Conservation (phyloP, 768 basidiomycete species). For the Leccinum boreale region DNA sequence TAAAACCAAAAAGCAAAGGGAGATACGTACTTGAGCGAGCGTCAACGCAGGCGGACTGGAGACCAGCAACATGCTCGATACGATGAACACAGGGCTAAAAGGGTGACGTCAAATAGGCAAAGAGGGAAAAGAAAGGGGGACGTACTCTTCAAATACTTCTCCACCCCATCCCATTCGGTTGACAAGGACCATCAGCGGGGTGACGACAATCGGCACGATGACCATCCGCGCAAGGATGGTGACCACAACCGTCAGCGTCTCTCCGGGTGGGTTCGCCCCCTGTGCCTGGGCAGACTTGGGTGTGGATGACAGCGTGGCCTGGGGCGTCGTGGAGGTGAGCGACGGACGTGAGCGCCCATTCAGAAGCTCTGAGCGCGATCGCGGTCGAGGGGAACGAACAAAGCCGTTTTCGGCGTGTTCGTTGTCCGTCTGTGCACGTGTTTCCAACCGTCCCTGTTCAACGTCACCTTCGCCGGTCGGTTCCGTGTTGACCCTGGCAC, state of each 20-base stretch:
- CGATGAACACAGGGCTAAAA: conserved; percentile 73
- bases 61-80: conserved; percentile 79
- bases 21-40: conserved; percentile 48
- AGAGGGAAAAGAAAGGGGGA: conserved; percentile 34
- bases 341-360: not conserved
- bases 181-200: conserved; percentile 71
- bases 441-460: conserved; percentile 6
- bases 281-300: not conserved
- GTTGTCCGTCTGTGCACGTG: conserved; percentile 2
- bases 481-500: not conserved
- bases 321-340: not conserved
- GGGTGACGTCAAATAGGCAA: not conserved
- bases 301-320: not conserved
- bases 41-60: conserved; percentile 80
- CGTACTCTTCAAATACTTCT: conserved; percentile 71
- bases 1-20: not conserved
- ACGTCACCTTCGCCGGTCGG: not conserved
- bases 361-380: not conserved
- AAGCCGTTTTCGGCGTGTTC: not conserved
- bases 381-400: not conserved
- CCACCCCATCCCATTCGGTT: conserved; percentile 44
- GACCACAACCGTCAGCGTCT: conserved; percentile 80
- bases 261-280: conserved; percentile 46
- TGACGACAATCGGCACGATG: conserved; percentile 70
- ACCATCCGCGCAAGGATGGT: conserved; percentile 86